phyloP scores from a whole-genome alignment of 2,329 filamentous ascomycete genomes.

The Penicillium glabrum region DNA sequence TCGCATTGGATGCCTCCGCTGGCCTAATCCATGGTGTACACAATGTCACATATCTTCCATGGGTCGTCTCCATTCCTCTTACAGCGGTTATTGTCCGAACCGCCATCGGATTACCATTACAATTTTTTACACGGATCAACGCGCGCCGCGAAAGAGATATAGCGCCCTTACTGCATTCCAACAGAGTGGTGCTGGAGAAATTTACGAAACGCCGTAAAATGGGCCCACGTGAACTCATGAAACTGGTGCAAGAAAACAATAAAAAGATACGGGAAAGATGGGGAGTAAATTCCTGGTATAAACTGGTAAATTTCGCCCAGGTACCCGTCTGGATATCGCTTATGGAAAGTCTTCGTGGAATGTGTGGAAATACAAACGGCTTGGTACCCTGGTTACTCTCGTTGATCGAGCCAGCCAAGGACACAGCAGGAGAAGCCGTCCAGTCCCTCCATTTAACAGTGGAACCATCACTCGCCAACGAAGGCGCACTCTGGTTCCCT shows the following conservation, averaged over 20 bases:
- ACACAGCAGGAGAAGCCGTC: slow-evolving; percentile 8
- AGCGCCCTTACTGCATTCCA: slow-evolving; percentile 43
- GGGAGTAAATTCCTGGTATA: slow-evolving; percentile 34
- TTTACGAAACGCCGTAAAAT: not conserved
- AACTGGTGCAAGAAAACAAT: slow-evolving; percentile 25
- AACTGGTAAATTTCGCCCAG: slow-evolving; percentile 37
- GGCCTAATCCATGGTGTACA: slow-evolving; percentile 54
- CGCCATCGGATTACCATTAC: slow-evolving; percentile 48
- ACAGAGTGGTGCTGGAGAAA: slow-evolving; percentile 26
- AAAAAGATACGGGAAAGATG: slow-evolving; percentile 33
- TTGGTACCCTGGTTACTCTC: slow-evolving; percentile 40
- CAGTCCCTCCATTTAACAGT: slow-evolving; percentile 29
- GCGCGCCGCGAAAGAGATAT: slow-evolving; percentile 44
- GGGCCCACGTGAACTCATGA: slow-evolving; percentile 6
- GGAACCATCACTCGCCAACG: slow-evolving; percentile 53
- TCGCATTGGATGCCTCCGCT: slow-evolving; percentile 46
- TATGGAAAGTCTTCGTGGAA: slow-evolving; percentile 50
- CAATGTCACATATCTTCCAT: slow-evolving; percentile 49
- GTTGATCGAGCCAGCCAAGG: slow-evolving; percentile 3
- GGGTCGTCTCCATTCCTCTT: slow-evolving; percentile 56
- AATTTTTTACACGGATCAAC: slow-evolving; percentile 44
- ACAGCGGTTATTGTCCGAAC: slow-evolving; percentile 54
- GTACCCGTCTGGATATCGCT: slow-evolving; percentile 48
- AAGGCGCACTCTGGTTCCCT: slow-evolving; percentile 63
- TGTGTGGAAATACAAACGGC: slow-evolving; percentile 40